Evolutionary conservation across 352 stramenopile species (phyloP), one percentile per base, ranked within the genome.

Genomic region (Phytophthora ramorum): DNA sequence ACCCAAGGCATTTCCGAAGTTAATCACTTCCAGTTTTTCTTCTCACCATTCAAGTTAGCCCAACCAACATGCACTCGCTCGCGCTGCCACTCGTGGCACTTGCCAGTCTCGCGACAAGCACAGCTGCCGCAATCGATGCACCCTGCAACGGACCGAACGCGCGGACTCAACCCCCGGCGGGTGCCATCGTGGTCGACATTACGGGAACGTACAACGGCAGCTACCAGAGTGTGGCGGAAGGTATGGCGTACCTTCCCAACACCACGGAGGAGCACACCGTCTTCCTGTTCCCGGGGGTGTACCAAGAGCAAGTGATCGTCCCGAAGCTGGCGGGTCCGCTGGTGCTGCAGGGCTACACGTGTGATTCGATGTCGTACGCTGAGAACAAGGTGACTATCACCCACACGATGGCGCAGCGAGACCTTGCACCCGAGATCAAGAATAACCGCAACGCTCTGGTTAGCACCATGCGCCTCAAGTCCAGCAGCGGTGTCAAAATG

Each of bases 321-420:
- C 38, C 54, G 12, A 64, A 58, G 8, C 34, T 69, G 3, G 55
- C 49, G 14, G 61, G 54, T 7, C 54, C 28, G 17, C 17, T 69
- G 16, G 30, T 57, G 16, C 30, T 69, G n/a, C 61, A 69, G 14
- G 24, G 24, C 24, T 28, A 28, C 24, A 28, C 24, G 5, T 28
- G 24, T 28, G 24, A 28, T 28, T 28, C 61, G 16, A 63, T 35
- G 44, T 41, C 48, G 22, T 69, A 69, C 45, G 45, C 45, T 16
- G 35, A 37, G 4, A 69, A 69, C 35, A 17, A 69, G 20, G 61
- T 58, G 12, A 69, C 61, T 16, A 55, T 65, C n/a, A n/a, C 24
- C 17, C 47, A 60, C 19, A 44, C 28, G 7, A 70, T 56, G 62
- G 54, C 54, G 4, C 46, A 63, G 26, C 48, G n/a, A 4, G 61